Evolutionary conservation across 192 early-diverging fungal genomes (phyloP).

Genomic region (Coemansia sp.): DNA sequence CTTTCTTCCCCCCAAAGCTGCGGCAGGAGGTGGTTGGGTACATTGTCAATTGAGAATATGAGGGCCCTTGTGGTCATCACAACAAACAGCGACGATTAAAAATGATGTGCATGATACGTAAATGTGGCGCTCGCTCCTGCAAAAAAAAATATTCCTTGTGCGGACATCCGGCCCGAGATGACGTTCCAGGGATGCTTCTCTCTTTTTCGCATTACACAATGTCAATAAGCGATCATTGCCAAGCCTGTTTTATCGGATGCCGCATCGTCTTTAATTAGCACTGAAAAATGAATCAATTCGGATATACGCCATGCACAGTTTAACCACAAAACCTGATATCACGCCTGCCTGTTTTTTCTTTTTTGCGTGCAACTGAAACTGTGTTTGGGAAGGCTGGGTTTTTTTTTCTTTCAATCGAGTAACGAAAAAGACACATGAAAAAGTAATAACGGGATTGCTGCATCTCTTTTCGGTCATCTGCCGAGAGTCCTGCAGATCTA

Average conservation of each 20-base stretch:
- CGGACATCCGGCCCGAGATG: neutral
- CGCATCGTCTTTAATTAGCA: neutral
- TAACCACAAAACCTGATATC: neutral
- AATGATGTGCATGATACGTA: neutral
- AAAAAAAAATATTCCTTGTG: neutral
- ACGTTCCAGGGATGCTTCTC: neutral
- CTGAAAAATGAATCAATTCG: neutral
- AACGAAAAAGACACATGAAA: neutral
- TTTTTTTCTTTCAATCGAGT: neutral
- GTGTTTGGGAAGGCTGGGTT: neutral
- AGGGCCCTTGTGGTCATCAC: neutral
- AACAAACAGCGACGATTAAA: neutral
- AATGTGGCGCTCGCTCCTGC: neutral
- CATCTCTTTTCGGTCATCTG: neutral
- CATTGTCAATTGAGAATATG: neutral
- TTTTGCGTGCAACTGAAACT: neutral
- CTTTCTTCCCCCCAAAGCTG: neutral
- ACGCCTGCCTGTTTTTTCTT: neutral
- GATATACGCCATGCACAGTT: conserved; percentile 8
- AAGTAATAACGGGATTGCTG: neutral
- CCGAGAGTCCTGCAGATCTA: conserved; percentile 8
- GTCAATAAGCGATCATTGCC: neutral
- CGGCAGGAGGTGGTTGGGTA: neutral
- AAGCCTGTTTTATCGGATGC: neutral
- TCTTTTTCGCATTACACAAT: neutral